Conservation (phyloP, 257 asterid species). For the Haberlea rhodopensis region DNA sequence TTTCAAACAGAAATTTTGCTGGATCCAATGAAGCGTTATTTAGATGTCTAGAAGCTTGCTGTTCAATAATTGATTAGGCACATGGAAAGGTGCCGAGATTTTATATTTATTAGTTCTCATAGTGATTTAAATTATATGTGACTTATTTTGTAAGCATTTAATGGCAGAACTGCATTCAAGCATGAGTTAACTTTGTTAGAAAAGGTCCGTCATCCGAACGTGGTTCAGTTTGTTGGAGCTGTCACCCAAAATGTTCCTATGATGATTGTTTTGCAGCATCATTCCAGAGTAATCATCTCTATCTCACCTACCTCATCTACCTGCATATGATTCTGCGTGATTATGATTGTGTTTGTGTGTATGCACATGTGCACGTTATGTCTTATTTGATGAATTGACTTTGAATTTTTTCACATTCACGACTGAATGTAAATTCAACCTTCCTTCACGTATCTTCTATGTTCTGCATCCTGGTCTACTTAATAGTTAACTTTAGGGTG, state of each 20-base stretch:
- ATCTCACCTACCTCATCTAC: conserved; percentile 13
- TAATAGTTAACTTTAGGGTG: not conserved
- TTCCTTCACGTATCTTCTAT: no score
- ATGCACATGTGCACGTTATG: no score
- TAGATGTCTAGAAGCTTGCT: not conserved
- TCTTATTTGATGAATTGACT: not conserved
- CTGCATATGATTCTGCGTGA: not conserved
- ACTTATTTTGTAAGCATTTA: conserved; percentile 7
- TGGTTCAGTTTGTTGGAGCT: conserved; percentile 97
- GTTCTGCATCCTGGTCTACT: not conserved
- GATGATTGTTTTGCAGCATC: conserved; percentile 92
- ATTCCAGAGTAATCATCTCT: conserved; percentile 60
- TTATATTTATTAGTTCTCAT: conserved; percentile 7
- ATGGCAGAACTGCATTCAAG: conserved; percentile 75
- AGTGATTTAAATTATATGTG: conserved; percentile 15
- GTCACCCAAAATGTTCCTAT: conserved; percentile 95
- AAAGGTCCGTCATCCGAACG: conserved; percentile 96
- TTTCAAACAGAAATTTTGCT: not conserved
- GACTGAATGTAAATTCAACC: not conserved
- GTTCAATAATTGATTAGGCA: not conserved
- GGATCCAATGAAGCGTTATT: not conserved
- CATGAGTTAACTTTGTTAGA: conserved; percentile 82
- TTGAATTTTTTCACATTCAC: no score
- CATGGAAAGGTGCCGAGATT: conserved; percentile 2
- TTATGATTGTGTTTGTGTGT: not conserved